phyloP scores from a whole-genome alignment of 495 filamentous ascomycete genomes.

The Annulohypoxylon bovei region DNA sequence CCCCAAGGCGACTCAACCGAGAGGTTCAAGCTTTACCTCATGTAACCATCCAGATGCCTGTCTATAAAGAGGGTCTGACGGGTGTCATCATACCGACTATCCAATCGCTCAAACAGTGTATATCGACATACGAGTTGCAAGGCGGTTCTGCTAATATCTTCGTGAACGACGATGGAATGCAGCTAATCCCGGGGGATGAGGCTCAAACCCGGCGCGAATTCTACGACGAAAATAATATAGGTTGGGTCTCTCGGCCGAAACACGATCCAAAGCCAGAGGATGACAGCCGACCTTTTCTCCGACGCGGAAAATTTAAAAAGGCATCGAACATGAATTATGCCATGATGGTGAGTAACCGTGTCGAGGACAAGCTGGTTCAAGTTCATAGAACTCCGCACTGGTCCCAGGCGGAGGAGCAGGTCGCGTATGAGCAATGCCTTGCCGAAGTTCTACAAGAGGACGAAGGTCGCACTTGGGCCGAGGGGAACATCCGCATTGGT shows the following conservation, averaged over 20 bases:
- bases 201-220: slow-evolving; percentile 68
- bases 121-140: slow-evolving; percentile 74
- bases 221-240: slow-evolving; percentile 70
- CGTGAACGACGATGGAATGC: slow-evolving; percentile 76
- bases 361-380: slow-evolving; percentile 65
- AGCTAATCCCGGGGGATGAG: slow-evolving; percentile 65
- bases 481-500: slow-evolving; percentile 74
- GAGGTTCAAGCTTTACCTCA: slow-evolving; percentile 63
- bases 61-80: slow-evolving; percentile 76
- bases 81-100: slow-evolving; percentile 72
- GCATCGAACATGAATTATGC: slow-evolving; percentile 80
- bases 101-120: slow-evolving; percentile 68
- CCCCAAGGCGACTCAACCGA: slow-evolving; percentile 61
- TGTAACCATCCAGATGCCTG: slow-evolving; percentile 78
- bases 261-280: slow-evolving; percentile 63
- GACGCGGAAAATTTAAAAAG: slow-evolving; percentile 77
- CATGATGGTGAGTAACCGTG: slow-evolving; percentile 64
- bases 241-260: slow-evolving; percentile 68
- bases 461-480: slow-evolving; percentile 72
- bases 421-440: slow-evolving; percentile 61
- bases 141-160: slow-evolving; percentile 77
- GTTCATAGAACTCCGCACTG: slow-evolving; percentile 56
- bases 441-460: slow-evolving; percentile 65
- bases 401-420: slow-evolving; percentile 61
- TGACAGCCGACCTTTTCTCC: slow-evolving; percentile 58